phyloP scores from a whole-genome alignment of 1,284 basidiomycete species.

The Marasmius oreades region DNA sequence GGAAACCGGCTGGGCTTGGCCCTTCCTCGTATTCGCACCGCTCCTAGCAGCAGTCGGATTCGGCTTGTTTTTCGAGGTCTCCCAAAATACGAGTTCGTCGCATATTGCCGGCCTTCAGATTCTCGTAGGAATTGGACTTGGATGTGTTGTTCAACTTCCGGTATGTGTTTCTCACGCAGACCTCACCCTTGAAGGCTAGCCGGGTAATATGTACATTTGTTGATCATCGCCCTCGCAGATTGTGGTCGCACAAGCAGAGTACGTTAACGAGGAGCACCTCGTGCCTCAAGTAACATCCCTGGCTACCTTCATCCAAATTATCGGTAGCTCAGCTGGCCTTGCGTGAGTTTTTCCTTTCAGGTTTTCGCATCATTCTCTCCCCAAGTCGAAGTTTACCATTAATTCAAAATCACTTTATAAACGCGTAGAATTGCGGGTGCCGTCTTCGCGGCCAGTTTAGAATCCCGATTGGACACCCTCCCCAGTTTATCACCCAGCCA shows the following conservation, averaged over 20 bases:
- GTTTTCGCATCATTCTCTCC: too few relatives aligned
- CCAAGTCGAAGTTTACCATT: too few relatives aligned
- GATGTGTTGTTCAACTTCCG: too few relatives aligned
- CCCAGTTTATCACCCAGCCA: too few relatives aligned
- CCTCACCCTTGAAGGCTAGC: neutral
- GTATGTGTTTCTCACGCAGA: neutral
- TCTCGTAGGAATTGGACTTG: neutral
- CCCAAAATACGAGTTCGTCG: neutral
- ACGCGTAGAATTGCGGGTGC: too few relatives aligned
- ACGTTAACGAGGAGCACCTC: neutral
- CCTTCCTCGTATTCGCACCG: neutral
- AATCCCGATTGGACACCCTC: too few relatives aligned
- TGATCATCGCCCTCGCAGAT: too few relatives aligned
- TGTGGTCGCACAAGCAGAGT: neutral
- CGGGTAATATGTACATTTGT: neutral
- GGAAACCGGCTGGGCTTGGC: neutral
- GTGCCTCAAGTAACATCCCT: neutral
- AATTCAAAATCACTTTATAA: too few relatives aligned
- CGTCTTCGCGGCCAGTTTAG: too few relatives aligned
- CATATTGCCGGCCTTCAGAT: neutral
- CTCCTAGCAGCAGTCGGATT: neutral
- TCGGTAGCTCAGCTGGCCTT: too few relatives aligned
- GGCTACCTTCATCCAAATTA: too few relatives aligned
- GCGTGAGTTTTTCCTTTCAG: too few relatives aligned
- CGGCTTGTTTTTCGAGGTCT: neutral